A percentile compares a stretch with the other conserved stretches of the same genome.
Conservation (phyloP, 2,329 filamentous ascomycete species). For the Fusarium sp. region DNA sequence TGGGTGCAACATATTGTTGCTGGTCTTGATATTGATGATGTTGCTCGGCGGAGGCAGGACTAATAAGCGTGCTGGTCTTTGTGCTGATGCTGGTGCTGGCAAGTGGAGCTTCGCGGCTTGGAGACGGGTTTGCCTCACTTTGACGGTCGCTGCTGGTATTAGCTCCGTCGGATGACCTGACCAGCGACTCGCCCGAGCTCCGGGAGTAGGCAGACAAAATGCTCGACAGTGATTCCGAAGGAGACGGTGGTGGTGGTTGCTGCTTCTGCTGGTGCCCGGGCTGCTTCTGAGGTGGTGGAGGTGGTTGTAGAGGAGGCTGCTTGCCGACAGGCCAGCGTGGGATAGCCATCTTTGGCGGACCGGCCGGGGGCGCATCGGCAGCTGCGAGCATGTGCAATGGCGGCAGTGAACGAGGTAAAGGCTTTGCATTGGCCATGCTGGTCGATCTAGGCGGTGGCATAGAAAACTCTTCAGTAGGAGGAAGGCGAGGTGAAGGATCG, state of each 20-base stretch:
- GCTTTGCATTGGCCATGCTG: slow-evolving; percentile 37
- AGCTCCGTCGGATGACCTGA: slow-evolving; percentile 54
- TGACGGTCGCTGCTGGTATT: slow-evolving; percentile 32
- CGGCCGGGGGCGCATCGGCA: slow-evolving; percentile 22
- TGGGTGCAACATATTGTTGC: slow-evolving; percentile 37
- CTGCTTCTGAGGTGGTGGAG: slow-evolving; percentile 24
- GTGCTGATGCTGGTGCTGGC: slow-evolving; percentile 22
- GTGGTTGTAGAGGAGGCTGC: slow-evolving; percentile 22
- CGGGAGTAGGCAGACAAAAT: slow-evolving; percentile 66
- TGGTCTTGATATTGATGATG: slow-evolving; percentile 28
- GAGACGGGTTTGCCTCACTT: slow-evolving; percentile 37
- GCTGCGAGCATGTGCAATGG: slow-evolving; percentile 39
- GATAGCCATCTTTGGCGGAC: slow-evolving; percentile 41
- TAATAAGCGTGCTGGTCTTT: slow-evolving; percentile 32
- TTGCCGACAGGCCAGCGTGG: slow-evolving; percentile 40
- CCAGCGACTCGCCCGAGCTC: slow-evolving; percentile 57
- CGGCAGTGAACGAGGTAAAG: slow-evolving; percentile 36
- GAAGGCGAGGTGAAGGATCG: slow-evolving; percentile 28
- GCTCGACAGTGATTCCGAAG: slow-evolving; percentile 63
- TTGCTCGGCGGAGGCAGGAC: slow-evolving; percentile 31
- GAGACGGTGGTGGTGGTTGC: slow-evolving; percentile 48
- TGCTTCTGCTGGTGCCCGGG: slow-evolving; percentile 18
- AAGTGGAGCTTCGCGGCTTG: slow-evolving; percentile 39
- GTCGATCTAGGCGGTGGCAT: slow-evolving; percentile 41
- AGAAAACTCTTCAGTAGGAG: slow-evolving; percentile 37